These are phyloP conservation scores for Coemansia furcata DNA, from an alignment of 192 early-diverging fungal genomes.

Conservation along the genomic window DNA sequence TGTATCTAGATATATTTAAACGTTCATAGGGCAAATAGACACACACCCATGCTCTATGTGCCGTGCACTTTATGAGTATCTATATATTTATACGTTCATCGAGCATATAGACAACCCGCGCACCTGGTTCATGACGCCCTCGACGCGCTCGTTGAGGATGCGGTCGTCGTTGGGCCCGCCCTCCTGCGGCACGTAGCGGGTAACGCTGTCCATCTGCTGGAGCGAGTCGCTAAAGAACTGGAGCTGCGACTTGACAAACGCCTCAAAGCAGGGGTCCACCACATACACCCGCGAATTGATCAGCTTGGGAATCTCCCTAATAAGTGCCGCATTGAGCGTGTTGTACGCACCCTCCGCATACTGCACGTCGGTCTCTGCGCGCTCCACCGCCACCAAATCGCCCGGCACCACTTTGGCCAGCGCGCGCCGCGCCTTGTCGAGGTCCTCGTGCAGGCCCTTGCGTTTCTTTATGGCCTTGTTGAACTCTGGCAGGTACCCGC, in stretches of 20 bases:
- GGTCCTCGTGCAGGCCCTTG: constrained; percentile 84
- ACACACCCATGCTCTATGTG: constrained; percentile 7
- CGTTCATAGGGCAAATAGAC: no score
- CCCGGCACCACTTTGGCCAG: constrained; percentile 76
- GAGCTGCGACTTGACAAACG: constrained; percentile 91
- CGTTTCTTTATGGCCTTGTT: constrained; percentile 91
- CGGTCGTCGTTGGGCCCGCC: constrained; percentile 48
- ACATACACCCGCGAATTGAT: constrained; percentile 86
- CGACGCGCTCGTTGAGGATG: constrained; percentile 68
- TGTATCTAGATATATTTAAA: no score
- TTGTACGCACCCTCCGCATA: constrained; percentile 77
- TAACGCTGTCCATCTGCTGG: constrained; percentile 66
- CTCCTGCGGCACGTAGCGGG: constrained; percentile 60
- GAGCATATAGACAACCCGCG: constrained; percentile 87
- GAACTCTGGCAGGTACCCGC: constrained; percentile 87
- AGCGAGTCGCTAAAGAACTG: constrained; percentile 83
- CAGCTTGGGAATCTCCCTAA: constrained; percentile 86
- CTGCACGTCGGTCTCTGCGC: constrained; percentile 82
- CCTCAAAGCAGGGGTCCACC: constrained; percentile 94
- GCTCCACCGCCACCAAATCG: constrained; percentile 57
- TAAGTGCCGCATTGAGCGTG: constrained; percentile 73
- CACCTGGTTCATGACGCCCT: constrained; percentile 85
- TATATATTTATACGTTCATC: constrained; percentile 41
- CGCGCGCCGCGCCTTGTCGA: constrained; percentile 72
- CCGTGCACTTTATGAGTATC: constrained; percentile 5